Evolutionary conservation across 208 protist species (phyloP).

Genomic region (Angomonas deanei): DNA sequence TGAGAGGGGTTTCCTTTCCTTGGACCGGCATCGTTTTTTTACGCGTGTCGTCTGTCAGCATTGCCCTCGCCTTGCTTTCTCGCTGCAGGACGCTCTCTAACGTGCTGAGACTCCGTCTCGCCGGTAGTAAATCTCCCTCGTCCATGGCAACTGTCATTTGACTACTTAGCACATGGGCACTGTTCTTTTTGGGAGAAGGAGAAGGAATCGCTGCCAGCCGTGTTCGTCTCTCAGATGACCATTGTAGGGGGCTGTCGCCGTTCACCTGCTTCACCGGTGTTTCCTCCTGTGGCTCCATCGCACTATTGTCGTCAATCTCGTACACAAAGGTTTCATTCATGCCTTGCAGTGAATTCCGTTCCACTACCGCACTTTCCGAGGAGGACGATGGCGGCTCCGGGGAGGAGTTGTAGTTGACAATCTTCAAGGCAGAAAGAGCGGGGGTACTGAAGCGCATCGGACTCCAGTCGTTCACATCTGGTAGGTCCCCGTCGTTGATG

Average conservation of each 20-base stretch:
- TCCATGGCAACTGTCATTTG: background rate
- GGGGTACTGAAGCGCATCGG: background rate
- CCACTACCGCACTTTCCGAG: background rate
- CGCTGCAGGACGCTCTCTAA: background rate
- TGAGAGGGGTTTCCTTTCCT: no score
- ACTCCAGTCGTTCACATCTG: background rate
- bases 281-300: background rate
- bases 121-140: background rate
- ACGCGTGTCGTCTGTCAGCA: background rate
- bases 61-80: background rate
- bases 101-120: background rate
- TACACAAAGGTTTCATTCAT: slow-evolving; percentile 49
- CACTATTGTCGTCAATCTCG: slow-evolving; percentile 31
- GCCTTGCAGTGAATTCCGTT: slow-evolving; percentile 22
- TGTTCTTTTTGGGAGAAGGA: background rate
- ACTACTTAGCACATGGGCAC: background rate
- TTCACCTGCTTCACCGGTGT: background rate
- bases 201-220: background rate
- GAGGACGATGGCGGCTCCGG: no score
- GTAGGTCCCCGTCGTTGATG: no score
- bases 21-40: no score
- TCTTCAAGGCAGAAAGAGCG: no score
- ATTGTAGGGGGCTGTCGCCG: background rate
- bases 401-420: no score
- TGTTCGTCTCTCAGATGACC: background rate